Evolutionary conservation across 176 grass and related monocot genomes (phyloP).

Genomic region (Phoenix dactylifera): DNA sequence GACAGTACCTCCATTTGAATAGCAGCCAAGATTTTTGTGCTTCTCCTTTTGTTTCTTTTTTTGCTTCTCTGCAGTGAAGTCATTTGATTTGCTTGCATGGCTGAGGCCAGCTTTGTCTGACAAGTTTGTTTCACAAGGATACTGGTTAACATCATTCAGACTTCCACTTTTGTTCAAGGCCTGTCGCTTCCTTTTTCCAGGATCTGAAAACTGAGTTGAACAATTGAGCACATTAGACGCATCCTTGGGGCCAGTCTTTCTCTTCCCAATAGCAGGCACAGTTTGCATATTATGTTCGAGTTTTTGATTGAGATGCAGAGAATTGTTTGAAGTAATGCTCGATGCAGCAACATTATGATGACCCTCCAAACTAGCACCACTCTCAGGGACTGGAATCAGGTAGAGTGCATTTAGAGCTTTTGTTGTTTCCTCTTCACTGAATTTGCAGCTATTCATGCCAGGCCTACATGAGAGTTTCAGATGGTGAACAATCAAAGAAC

Average conservation of each 20-base stretch:
- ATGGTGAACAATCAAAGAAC: constrained; percentile 16
- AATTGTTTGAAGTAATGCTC: constrained; percentile 18
- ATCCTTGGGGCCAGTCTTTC: constrained; percentile 33
- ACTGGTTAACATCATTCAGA: constrained; percentile 31
- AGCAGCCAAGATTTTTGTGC: constrained; percentile 49
- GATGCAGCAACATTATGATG: constrained; percentile 42
- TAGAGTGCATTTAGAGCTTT: constrained; percentile 78
- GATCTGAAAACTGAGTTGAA: constrained; percentile 36
- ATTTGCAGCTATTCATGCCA: constrained; percentile 75
- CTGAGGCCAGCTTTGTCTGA: constrained; percentile 26
- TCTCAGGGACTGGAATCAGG: constrained; percentile 34
- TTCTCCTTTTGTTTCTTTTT: constrained; percentile 30
- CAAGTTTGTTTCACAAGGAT: constrained; percentile 26
- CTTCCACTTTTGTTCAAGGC: constrained; percentile 31
- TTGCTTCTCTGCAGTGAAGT: constrained; percentile 44
- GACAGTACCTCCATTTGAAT: constrained; percentile 72
- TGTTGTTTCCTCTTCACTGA: constrained; percentile 88
- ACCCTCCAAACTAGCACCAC: constrained; percentile 29
- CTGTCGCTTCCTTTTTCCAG: constrained; percentile 33
- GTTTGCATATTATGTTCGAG: constrained; percentile 21
- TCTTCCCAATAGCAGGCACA: constrained; percentile 24
- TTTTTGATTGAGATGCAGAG: constrained; percentile 28
- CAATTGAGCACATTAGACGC: constrained; percentile 19
- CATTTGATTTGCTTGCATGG: constrained; percentile 41
- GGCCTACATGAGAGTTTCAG: constrained; percentile 46